Base-by-base conservation (phyloP, 2,329 filamentous ascomycete genomes). In the Penicillium sp. region DNA sequence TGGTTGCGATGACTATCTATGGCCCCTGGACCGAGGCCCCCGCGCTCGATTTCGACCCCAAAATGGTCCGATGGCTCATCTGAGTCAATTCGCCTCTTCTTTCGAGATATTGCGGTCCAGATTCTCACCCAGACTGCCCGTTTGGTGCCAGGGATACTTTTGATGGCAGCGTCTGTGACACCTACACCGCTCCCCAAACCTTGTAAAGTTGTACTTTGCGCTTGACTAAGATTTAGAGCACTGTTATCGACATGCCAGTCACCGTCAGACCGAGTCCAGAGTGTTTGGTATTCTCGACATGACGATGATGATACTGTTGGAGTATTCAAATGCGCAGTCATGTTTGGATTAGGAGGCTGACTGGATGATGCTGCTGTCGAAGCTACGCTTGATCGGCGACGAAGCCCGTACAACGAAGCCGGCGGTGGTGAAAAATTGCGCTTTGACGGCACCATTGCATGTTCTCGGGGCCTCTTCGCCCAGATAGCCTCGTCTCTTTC, bases 221-320 rank as follows among this genome's bases (percentile, higher is more conserved):
- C 30, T 35, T 37, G 49, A 26, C 19, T 52, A 6, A n/a, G 14
- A 22, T 35, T 11, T 6, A 16, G 11, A 5, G 1, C 10, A 38
- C 22, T 37, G 28, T 57, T 57, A 14, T 49, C 45, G 4, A 57
- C 4, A 38, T 48, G 40, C 55, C 55, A 57, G 19, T 57, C 55
- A 8, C 55, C 55, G 26, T 57, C 55, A 14, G 55, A 57, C 3
- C 55, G 55, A n/a, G 55, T 57, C 55, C 55, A 57, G 22, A 57
- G 55, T 19, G 55, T 37, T 14, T 35, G 43, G 26, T 33, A 19
- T 8, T 57, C 45, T n/a, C 7, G 26, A 28, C 43, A 42, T 7
- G 19, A 38, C 2, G 54, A 37, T 26, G 49, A 37, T 52, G 26
- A 37, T 52, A 16, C 45, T 10, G 26, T 5, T 11, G 14, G 14